Base-by-base conservation (phyloP, 257 asterid species). In the Solanum peruvianum region DNA sequence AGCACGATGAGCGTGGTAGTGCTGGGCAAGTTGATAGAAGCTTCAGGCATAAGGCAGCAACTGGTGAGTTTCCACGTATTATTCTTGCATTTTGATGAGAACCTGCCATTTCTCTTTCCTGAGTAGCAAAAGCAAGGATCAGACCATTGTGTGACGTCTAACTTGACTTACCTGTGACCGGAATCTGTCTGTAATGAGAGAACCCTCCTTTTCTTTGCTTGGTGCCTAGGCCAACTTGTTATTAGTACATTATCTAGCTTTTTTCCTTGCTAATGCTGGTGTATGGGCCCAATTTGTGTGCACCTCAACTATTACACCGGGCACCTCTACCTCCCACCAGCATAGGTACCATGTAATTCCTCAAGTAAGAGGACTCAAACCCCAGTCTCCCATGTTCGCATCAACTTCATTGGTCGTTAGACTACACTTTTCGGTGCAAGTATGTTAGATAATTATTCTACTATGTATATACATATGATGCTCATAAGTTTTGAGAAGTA, bases 1-100 rank as follows among this genome's bases (percentile, higher is more conserved):
- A 96, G 99, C 98, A 94, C 87, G 98, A 94, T 88, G 98, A 95
- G 75, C 98, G 98, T 82, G 95, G 92, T 89, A 88, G 86, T 93
- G 91, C 91, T 70, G 94, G 93, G 90, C 94, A 93, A 90, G 93
- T 85, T 91, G 95, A 92, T 86, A 91, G 97, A 91, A 93, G 93
- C 90, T 90, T 88, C 92, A 87, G 90, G 76, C 91, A 90, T 87
- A 92, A 94, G 91, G 87, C 87, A 85, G 91, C 91, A 58, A 88
- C 89, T 35, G 98, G 98, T 95, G 85, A 87, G 94, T 58, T 67
- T 75, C 83, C 75, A 31, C 56, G n/a, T 23, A 47, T 39, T 76
- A 75, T 23, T 58, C 45, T 58, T 14, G 56, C 67, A 56, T 67
- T 23, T 70, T 70, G 83, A 35, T 29, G 7, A 82, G 23, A 21